Evolutionary conservation across 1,139 yeast species (phyloP), one percentile per base, ranked within the genome.

Genomic region (Candida sp.): DNA sequence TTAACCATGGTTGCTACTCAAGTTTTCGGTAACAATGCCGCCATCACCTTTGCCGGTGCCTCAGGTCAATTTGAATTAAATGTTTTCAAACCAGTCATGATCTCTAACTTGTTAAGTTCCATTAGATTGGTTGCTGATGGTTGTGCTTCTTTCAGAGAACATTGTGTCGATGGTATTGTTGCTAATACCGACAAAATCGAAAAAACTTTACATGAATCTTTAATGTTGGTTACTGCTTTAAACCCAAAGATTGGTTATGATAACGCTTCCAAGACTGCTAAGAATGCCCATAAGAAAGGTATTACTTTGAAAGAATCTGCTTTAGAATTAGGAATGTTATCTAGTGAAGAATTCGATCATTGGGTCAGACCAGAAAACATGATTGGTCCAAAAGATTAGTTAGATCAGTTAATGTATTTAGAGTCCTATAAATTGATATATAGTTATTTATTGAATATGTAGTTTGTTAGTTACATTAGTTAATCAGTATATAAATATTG

Each of bases 191-290:
- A 85, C 56, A 87, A 88, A 70, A 93, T 93, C 58, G 79, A 79
- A 56, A 89, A 93, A 72, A 77, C 87, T 50, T 77, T 93, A 77
- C 87, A 88, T 65, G 97, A 93, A 72, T 89, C 97, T 8, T 81
- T 93, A 65, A 93, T 93, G 99, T 80, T 93, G 73, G 99, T 93
- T 43, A 93, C 99, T 46, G 98, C 99, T 29, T 82, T 93, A 65
- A 95, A 93, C 81, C 98, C 99, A 57, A 90, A 91, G 82, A 93
- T 93, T 60, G 99, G 99, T 59, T 93, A 93, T 73, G 99, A 93
- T 66, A 80, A 84, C 56, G 98, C 99, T 46, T 89, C 97, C 49
- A 90, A 91, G 81, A 93, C 90, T 44, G 99, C 99, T 56, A 93
- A 93, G 80, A 89, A 93, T 63, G 99, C 99, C 43, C 98, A 93